Base-by-base conservation (phyloP, 192 early-diverging fungal genomes). In the Coemansia erecta region DNA sequence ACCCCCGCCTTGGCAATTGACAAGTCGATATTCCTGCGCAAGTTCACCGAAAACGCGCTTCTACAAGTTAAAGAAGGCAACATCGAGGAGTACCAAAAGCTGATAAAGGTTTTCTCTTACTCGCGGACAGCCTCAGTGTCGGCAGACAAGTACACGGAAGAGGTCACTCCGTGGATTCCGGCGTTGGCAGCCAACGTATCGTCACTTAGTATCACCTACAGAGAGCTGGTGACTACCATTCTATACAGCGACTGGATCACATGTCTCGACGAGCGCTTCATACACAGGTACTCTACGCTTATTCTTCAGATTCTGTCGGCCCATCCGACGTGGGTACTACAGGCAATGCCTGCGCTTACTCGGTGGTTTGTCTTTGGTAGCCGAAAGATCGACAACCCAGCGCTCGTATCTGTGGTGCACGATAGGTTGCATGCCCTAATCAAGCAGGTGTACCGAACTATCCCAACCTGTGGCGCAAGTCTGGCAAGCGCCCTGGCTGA, bases 201-300 rank as follows among this genome's bases (percentile, higher is more conserved):
- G 19, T 42, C 61, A 8, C 56, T 74, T 17, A 39, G 43, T 0
- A 50, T 74, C 18, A 33, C 57, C 22, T 74, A 64, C 23, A 45
- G 66, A n/a, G 72, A 68, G 17, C 62, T 74, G n/a, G 66, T 74
- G 4, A 52, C 40, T 18, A 61, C 72, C 19, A 53, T 74, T 15
- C 64, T 74, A n/a, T 51, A 21, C 58, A 74, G 66, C 56, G 72
- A 74, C 62, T 74, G 72, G 72, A 35, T 64, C 5, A 18, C 50
- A 3, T 40, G 48, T 11, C 35, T 56, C 9, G 72, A 74, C 56
- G 62, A 74, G 43, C 39, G 44, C 11, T 68, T 74, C 53, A 66
- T 68, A 7, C 66, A 68, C 42, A 58, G 66, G 37, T 74, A 74
- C 59, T 53, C 66, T 4, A 73, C 72, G 11, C 43, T 73, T 60